Evolutionary conservation across 192 early-diverging fungal species (phyloP).

Genomic region (Phycomyces nitens): DNA sequence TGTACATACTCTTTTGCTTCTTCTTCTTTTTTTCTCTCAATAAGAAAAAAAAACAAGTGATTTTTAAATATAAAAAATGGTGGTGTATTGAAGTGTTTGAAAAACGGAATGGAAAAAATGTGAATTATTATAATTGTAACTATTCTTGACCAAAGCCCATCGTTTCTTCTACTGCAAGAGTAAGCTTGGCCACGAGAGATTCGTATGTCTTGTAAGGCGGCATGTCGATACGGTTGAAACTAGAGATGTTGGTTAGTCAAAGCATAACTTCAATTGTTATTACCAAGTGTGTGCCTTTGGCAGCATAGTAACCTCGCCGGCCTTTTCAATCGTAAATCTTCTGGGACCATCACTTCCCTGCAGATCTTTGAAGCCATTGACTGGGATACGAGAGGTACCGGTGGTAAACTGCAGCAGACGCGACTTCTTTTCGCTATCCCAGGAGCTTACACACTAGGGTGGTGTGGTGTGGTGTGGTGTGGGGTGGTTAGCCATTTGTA

Average conservation of each 20-base stretch:
- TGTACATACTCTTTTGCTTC: background rate
- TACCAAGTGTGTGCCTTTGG: conserved; percentile 95
- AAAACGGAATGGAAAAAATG: background rate
- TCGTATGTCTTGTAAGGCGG: conserved; percentile 88
- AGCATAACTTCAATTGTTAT: background rate
- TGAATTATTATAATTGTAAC: background rate
- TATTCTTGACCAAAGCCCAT: conserved; percentile 91
- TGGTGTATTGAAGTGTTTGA: background rate
- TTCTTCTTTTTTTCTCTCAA: background rate
- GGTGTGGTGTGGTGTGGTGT: no score
- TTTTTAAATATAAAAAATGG: background rate
- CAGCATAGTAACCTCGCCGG: conserved; percentile 78
- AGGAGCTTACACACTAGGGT: conserved; percentile 63
- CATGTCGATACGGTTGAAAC: conserved; percentile 96
- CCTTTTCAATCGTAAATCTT: conserved; percentile 93
- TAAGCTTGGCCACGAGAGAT: conserved; percentile 51
- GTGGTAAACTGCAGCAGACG: conserved; percentile 96
- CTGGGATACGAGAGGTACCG: conserved; percentile 95
- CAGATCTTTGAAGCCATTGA: conserved; percentile 98
- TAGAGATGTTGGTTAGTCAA: no score
- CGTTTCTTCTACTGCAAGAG: conserved; percentile 93
- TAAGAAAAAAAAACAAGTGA: background rate
- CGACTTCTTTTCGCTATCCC: conserved; percentile 93
- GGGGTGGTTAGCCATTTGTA: no score
- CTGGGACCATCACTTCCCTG: conserved; percentile 96